phyloP scores from a whole-genome alignment of 371 early-diverging fungal genomes.

The Mucor mucedo region DNA sequence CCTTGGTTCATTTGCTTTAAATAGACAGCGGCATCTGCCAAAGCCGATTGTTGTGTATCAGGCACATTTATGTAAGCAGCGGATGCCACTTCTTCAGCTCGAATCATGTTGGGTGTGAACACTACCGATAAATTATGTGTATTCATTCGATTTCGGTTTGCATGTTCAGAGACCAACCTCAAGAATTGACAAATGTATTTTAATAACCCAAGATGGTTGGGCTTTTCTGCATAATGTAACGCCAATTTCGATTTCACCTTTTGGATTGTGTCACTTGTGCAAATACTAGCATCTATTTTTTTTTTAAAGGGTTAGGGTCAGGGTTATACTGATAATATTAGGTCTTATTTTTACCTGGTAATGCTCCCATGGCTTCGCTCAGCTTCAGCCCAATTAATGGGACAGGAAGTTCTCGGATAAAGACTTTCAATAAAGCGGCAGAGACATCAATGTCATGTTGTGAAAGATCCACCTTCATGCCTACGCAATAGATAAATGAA shows the following conservation, averaged over 20 bases:
- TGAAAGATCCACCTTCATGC: constrained; percentile 58
- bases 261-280: constrained; percentile 19
- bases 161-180: constrained; percentile 60
- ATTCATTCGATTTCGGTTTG: constrained; percentile 78
- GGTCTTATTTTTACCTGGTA: constrained; percentile 38
- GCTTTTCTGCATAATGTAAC: constrained; percentile 25
- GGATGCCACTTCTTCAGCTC: constrained; percentile 55
- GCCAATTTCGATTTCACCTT: constrained; percentile 30
- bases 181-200: constrained; percentile 71
- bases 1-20: constrained; percentile 43
- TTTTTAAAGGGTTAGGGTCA: too few species aligned
- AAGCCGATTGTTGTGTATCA: constrained; percentile 30
- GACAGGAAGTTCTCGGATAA: constrained; percentile 81
- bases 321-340: too few species aligned
- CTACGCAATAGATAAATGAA: constrained; percentile 20
- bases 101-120: constrained; percentile 85
- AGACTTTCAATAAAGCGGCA: constrained; percentile 85
- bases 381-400: constrained; percentile 69
- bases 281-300: constrained; percentile 27
- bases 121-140: constrained; percentile 85
- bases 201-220: constrained; percentile 50
- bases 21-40: constrained; percentile 33
- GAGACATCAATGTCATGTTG: constrained; percentile 81
- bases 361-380: constrained; percentile 37
- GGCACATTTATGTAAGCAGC: constrained; percentile 19